phyloP scores from a whole-genome alignment of 2,329 filamentous ascomycete genomes.

The Cladosporium sp. region DNA sequence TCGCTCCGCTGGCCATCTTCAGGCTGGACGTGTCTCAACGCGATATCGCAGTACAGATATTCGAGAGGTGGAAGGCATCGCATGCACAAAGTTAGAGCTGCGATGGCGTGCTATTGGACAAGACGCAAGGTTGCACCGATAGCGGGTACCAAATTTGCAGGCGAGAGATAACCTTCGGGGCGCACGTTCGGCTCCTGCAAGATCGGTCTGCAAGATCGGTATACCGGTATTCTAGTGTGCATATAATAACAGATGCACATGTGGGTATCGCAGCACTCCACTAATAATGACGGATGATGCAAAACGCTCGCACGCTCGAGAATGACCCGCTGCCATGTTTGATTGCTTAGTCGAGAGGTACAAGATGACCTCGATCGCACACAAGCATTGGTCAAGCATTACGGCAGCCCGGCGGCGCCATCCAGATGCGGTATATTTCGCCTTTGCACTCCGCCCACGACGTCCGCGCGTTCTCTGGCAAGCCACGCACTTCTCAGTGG shows the following conservation, averaged over 20 bases:
- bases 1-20: background rate
- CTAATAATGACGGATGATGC: background rate
- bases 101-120: conserved; percentile 7
- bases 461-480: background rate
- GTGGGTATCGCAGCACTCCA: background rate
- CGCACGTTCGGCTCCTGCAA: background rate
- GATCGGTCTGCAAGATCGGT: background rate
- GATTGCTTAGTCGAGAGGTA: background rate
- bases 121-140: conserved; percentile 8
- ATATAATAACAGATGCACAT: background rate
- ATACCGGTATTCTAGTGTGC: background rate
- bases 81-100: background rate
- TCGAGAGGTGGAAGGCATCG: background rate
- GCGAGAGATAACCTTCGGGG: background rate
- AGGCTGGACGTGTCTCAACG: background rate
- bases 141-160: conserved; percentile 9
- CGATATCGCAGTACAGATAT: background rate
- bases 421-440: background rate
- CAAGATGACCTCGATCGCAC: background rate
- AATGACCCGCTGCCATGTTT: background rate
- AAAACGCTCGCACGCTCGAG: background rate
- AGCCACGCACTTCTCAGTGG: background rate
- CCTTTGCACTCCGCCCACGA: background rate
- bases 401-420: background rate
- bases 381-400: background rate